Conservation (phyloP, 176 grass and related monocot genomes). For the Avena insularis region DNA sequence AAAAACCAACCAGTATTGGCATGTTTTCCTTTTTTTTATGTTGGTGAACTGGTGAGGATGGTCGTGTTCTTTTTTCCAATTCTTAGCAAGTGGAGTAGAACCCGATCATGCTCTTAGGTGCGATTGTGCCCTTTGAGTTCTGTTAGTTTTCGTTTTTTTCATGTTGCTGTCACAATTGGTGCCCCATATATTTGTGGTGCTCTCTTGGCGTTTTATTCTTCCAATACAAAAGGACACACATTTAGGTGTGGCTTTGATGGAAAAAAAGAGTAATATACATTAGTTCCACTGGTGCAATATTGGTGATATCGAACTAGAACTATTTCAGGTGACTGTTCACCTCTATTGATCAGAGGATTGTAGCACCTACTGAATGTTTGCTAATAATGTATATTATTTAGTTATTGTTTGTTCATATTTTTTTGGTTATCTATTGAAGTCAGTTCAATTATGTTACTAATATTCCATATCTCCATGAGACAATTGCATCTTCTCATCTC, state of each 20-base stretch:
- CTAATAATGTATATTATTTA: neutral
- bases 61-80: neutral
- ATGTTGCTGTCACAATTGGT: neutral
- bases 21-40: neutral
- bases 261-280: neutral
- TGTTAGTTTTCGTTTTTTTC: neutral
- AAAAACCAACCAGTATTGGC: neutral
- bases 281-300: neutral
- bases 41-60: neutral
- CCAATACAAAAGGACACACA: neutral
- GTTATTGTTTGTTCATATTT: neutral
- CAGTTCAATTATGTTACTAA: neutral
- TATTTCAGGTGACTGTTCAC: neutral
- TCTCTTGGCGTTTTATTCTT: neutral
- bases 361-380: neutral
- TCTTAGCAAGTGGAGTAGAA: neutral
- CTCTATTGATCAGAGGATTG: constrained; percentile 3
- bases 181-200: neutral
- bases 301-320: constrained; percentile 15
- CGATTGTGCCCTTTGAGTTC: neutral
- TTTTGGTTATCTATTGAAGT: neutral
- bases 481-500: neutral
- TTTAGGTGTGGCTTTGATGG: neutral
- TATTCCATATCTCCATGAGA: neutral
- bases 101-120: neutral